Evolutionary conservation across 2,329 filamentous ascomycete species (phyloP).

Genomic region (Penicillium sp.): DNA sequence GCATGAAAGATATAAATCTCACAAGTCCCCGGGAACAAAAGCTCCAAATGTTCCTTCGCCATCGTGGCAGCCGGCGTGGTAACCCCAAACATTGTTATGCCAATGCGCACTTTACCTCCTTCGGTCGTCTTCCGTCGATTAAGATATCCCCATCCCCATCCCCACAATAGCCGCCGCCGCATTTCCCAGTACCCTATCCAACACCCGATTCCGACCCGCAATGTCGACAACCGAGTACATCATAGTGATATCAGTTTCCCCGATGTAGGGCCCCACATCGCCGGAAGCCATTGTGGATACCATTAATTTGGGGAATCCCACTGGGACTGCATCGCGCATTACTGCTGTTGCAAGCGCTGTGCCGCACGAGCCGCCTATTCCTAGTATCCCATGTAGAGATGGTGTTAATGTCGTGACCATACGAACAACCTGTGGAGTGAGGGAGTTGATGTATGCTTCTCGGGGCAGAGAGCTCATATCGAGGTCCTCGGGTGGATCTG

Average conservation of each 20-base stretch:
- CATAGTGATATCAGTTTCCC: slow-evolving; percentile 68
- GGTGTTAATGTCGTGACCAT: slow-evolving; percentile 41
- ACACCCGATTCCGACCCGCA: slow-evolving; percentile 63
- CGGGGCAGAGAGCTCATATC: slow-evolving; percentile 46
- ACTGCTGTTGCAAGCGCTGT: slow-evolving; percentile 61
- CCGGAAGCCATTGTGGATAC: slow-evolving; percentile 70
- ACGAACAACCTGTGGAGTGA: slow-evolving; percentile 52
- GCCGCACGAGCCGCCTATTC: slow-evolving; percentile 63
- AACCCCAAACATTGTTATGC: slow-evolving; percentile 73
- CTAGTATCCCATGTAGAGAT: slow-evolving; percentile 59
- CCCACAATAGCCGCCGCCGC: slow-evolving; percentile 63
- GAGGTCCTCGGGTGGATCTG: slow-evolving; percentile 14
- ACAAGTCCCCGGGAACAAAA: slow-evolving; percentile 39
- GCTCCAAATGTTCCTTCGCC: slow-evolving; percentile 54
- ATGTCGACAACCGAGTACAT: slow-evolving; percentile 73
- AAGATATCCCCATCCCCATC: slow-evolving; percentile 55
- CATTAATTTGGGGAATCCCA: slow-evolving; percentile 70
- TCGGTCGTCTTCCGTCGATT: not conserved
- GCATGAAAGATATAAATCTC: slow-evolving; percentile 70
- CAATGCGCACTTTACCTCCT: slow-evolving; percentile 50
- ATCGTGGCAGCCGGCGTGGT: slow-evolving; percentile 66
- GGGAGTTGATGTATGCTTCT: slow-evolving; percentile 58
- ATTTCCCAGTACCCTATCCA: slow-evolving; percentile 61
- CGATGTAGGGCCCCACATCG: slow-evolving; percentile 64
- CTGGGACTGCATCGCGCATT: slow-evolving; percentile 62